Percentiles rank a stretch among this genome's conserved stretches.
Conservation (phyloP, 1,284 basidiomycete genomes). For the Inonotus hispidus region DNA sequence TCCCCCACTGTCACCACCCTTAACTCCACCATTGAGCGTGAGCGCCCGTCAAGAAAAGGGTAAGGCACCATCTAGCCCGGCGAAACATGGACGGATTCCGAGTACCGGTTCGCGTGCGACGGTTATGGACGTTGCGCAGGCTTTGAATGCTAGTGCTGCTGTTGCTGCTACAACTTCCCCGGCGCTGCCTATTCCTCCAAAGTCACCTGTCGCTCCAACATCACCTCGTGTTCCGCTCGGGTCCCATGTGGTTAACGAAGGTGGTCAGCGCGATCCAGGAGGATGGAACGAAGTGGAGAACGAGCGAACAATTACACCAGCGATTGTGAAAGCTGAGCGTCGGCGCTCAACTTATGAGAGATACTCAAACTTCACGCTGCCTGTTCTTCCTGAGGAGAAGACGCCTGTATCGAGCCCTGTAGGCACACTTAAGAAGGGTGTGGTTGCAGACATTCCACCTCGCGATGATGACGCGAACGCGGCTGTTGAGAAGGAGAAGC, state of each 20-base stretch:
- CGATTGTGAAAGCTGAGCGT: constrained; percentile 37
- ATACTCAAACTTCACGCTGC: constrained; percentile 55
- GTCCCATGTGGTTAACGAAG: constrained; percentile 11
- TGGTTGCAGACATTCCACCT: constrained; percentile 19
- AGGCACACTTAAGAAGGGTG: constrained; percentile 42
- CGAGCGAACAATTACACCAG: constrained; percentile 15
- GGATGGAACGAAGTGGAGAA: constrained; percentile 24
- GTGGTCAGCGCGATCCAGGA: constrained; percentile 16
- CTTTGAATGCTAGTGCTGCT: constrained; percentile 29
- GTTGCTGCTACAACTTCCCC: constrained; percentile 7
- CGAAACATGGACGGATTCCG: constrained; percentile 49
- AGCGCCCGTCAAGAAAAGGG: constrained; percentile 20
- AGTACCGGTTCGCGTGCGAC: constrained; percentile 64
- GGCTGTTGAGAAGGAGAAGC: not conserved
- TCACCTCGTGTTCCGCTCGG: not conserved
- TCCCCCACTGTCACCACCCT: constrained; percentile 17
- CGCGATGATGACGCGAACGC: constrained; percentile 14
- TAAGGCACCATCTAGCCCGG: constrained; percentile 25
- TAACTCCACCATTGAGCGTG: constrained; percentile 19
- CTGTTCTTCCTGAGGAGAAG: constrained; percentile 60
- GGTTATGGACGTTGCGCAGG: constrained; percentile 73
- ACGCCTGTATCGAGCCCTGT: constrained; percentile 55
- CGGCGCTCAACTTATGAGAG: constrained; percentile 62
- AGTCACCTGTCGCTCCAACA: constrained; percentile 5
- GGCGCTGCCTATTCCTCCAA: not conserved